Base-by-base conservation (phyloP, 2,329 filamentous ascomycete species). In the Microsporum ferrugineum region DNA sequence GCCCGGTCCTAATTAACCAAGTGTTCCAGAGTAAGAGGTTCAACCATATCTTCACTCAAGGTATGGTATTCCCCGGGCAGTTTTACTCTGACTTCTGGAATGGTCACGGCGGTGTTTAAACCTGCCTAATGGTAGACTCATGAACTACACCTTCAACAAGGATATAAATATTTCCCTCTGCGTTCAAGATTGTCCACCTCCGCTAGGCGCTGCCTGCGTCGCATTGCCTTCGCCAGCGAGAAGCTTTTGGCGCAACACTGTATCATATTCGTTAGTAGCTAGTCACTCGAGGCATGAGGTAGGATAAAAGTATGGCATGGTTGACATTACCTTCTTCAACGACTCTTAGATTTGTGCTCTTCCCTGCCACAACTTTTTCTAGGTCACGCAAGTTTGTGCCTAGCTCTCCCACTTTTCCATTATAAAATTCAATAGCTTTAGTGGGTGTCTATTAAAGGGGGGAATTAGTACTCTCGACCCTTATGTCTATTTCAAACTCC, bases 261-360 rank as follows among this genome's bases (percentile, higher is more conserved):
- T 45, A 53, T 55, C 14, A 34, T 31, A 29, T 2, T 27, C 27
- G 39, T 45, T n/a, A n/a, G 43, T 43, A 41, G 31, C 33, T 59
- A 10, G 38, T 60, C 34, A 10, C 1, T 5, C 43, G 17, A 36
- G 33, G 8, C 43, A 53, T 23, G 29, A n/a, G 10, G 33, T 34
- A 57, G 10, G 5, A 5, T 23, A 23, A 23, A 7, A 53, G 8
- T 27, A 2, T 31, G 7, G 45, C 7, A 29, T 31, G 6, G 5
- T 12, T 34, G 64, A 72, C 76, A 27, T 74, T 77, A 87, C 89
- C 89, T 77, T 97, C 92, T 77, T 99, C 94, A 27, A 97, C 86
- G 41, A 94, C 80, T 61, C 88, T 84, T 64, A 95, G 77, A 71
- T 94, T 96, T 66, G 87, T 85, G 60, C 88, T 89, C 79, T 99